Evolutionary conservation across 768 basidiomycete species (phyloP), one percentile per base, ranked within the genome.

Genomic region (Mycena indigotica): DNA sequence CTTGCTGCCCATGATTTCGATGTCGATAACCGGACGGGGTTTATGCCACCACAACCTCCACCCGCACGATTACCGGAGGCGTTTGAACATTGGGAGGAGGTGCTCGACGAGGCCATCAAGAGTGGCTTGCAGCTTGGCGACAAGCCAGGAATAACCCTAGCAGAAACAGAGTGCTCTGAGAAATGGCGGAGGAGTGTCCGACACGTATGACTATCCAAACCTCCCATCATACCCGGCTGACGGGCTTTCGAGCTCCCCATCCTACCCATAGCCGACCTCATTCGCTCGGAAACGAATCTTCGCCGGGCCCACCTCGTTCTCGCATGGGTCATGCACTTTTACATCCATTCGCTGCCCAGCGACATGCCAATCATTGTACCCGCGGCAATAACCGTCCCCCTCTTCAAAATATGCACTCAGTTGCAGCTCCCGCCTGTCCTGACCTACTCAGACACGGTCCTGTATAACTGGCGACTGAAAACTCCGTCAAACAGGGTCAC

Each of bases 381-480:
- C 4, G 72, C 78, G 0, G 73, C 86, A 0, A 72, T 98, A 52
- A 80, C 90, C 8, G 70, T 93, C 4, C 95, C 95, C 1, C 81
- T 93, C 29, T 78, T 94, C 19, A 79, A 84, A 55, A 81, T 93
- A 16, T 90, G 84, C 23, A 70, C 77, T 0, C 74, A 87, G 44
- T 84, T 97, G 10, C 85, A 89, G 53, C 75, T 97, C 1, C 95
- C 95, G 0, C 93, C 95, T 0, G 77, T 96, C 38, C 79, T 94
- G 56, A 97, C 94, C 3, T 97, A 94, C 69, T 88, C 94, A 10
- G 94, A 96, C 69, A 88, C 88, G 26, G 94, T 97, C 6, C 81
- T 97, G 25, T 97, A 94, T 74, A 96, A 96, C 69, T 91, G 89
- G 87, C 52, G 67, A 58, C 76, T 70, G 52, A 71, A 56, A 73